Evolutionary conservation across 805 yeast genomes (phyloP), one percentile per base, ranked within the genome.

Genomic region (Ogataea sp.): DNA sequence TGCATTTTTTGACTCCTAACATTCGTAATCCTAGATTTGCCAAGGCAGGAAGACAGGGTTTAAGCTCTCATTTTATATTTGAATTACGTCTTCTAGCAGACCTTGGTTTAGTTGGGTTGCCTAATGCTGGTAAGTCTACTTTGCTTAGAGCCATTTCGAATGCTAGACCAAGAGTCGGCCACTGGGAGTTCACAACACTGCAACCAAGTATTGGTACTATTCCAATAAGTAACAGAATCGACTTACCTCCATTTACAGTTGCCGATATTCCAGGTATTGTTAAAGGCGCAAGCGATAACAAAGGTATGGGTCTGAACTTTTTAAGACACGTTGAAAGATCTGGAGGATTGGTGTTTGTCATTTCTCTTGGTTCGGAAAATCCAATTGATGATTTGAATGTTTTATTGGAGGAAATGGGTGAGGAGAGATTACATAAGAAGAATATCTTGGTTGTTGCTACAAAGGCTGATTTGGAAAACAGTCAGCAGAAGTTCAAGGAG

Each of bases 181-280:
- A 88, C 59, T 93, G 97, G 96, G 94, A 83, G 52, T 93, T 93
- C 56, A 93, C 98, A 0, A 93, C 98, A 0, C 63, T 93, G 39
- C 86, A 80, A 44, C 98, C 98, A 1, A 81, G 87, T 0, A 76
- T 93, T 36, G 98, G 98, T 3, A 90, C 97, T 0, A 83, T 93
- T 13, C 69, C 71, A 34, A 30, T 30, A 7, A 24, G 37, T 16
- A 58, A 78, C 17, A 73, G 81, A 1, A 71, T 81, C 2, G 84
- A 79, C 47, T 70, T 71, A 42, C 75, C 74, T 4, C 72, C 83
- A 5, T 89, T 90, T 56, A 85, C 96, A 0, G 97, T 93, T 1
- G 97, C 97, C 1, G 98, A 93, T 64, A 93, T 93, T 42, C 98
- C 98, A 0, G 98, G 98, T 6, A 83, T 93, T 34, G 83, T 93